These are phyloP conservation scores for Juncus effusus DNA, from an alignment of 176 grass and related monocot genomes.

Conservation along the genomic window DNA sequence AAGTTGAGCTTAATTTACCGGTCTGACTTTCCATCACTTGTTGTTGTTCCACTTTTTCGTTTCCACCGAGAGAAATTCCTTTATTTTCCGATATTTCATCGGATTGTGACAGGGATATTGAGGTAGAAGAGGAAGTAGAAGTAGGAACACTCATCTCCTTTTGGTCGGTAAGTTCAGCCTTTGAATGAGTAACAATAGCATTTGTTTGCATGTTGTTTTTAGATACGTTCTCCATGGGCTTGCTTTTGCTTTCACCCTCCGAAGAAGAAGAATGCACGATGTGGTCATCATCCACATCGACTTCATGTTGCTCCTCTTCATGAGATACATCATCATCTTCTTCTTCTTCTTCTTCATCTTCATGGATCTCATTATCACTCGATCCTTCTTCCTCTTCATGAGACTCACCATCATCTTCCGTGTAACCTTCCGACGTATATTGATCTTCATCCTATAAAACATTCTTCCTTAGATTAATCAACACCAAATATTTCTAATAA, in stretches of 20 bases:
- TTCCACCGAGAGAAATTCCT: not conserved
- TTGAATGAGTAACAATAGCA: not conserved
- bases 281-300: constrained; percentile 6
- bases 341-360: constrained; percentile 34
- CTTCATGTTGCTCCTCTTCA: constrained; percentile 45
- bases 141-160: constrained; percentile 3
- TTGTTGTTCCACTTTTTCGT: constrained; percentile 14
- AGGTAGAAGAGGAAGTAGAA: constrained; percentile 7
- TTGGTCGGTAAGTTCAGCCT: constrained; percentile 1
- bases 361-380: constrained; percentile 61
- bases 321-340: constrained; percentile 54
- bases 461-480: constrained; percentile 41
- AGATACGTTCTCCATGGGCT: constrained; percentile 26
- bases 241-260: constrained; percentile 31
- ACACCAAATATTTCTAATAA: not conserved
- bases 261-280: constrained; percentile 17
- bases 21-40: constrained; percentile 14
- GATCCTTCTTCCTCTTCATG: constrained; percentile 54
- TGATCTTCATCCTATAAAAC: constrained; percentile 49
- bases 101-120: not conserved
- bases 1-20: not conserved
- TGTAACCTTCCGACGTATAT: constrained; percentile 80
- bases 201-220: constrained; percentile 6
- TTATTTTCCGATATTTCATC: constrained; percentile 1
- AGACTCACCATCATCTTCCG: constrained; percentile 54